Percentiles rank a stretch among this genome's conserved stretches.
Conservation (phyloP, 129 eudicot genomes). For the Dittrichia graveolens region DNA sequence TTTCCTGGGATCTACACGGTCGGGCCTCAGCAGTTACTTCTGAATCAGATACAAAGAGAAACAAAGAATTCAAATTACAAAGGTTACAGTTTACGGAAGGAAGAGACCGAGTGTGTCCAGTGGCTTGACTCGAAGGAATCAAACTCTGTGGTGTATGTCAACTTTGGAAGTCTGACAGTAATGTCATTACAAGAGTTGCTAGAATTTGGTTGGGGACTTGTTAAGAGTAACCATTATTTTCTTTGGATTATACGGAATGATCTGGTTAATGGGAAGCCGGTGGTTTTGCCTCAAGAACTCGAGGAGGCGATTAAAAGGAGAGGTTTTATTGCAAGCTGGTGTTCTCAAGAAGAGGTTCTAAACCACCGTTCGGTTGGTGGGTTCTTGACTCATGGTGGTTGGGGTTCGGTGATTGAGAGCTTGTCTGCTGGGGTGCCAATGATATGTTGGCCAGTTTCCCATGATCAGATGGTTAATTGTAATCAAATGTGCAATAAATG, state of each 20-base stretch:
- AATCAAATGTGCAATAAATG: constrained; percentile 49
- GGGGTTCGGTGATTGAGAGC: constrained; percentile 64
- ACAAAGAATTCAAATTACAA: constrained; percentile 11
- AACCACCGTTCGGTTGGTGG: constrained; percentile 51
- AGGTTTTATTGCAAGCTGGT: constrained; percentile 54
- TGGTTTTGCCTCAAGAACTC: constrained; percentile 43
- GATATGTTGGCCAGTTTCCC: constrained; percentile 61
- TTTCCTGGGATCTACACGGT: constrained; percentile 21
- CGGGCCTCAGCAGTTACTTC: constrained; percentile 24
- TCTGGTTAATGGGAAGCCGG: constrained; percentile 40
- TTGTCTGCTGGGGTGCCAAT: constrained; percentile 48
- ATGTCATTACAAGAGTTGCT: constrained; percentile 43
- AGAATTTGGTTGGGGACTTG: constrained; percentile 72
- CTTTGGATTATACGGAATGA: constrained; percentile 61
- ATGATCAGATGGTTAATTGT: constrained; percentile 63
- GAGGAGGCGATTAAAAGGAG: constrained; percentile 33
- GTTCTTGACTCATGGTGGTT: constrained; percentile 61
- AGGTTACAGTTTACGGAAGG: constrained; percentile 57
- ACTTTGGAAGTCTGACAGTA: constrained; percentile 57
- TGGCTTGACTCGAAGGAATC: constrained; percentile 53
- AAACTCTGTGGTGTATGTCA: constrained; percentile 56
- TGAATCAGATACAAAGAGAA: constrained; percentile 3
- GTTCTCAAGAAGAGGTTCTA: constrained; percentile 57
- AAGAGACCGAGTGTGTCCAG: constrained; percentile 45
- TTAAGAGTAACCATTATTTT: constrained; percentile 47